Base-by-base conservation (phyloP, 2,329 filamentous ascomycete genomes). In the Ophiosphaerella herpotricha region DNA sequence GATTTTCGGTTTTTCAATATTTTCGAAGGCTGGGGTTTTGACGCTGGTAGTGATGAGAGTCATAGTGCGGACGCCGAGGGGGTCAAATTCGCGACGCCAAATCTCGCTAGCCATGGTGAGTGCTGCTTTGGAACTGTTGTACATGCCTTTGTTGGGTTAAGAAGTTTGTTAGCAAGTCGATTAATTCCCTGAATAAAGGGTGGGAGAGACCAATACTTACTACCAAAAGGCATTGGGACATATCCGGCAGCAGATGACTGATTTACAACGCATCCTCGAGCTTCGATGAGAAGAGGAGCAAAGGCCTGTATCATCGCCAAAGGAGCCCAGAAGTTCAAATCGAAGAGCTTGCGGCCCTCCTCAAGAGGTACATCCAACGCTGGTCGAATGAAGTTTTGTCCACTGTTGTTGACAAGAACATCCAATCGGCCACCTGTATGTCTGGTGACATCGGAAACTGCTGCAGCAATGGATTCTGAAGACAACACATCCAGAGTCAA, bases 371-470 rank as follows among this genome's bases (percentile, higher is more conserved):
- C 36, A 29, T 63, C 61, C 11, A 78, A 45, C 4, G 71, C 52
- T 1, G 76, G 77, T 48, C 63, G 63, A 8, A 64, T 54, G n/a
- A 65, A 66, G n/a, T 55, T 58, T 2, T 46, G 40, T 2, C 73
- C 77, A 11, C 77, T 74, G 46, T 80, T 80, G 60, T 79, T 79
- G 47, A 80, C 36, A 1, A 75, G 48, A 6, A 65, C 51, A 36
- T 64, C 57, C 1, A 64, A 46, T n/a, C 32, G 51, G 3, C 57
- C 53, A 13, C 48, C 43, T 7, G 53, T 57, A 6, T 18, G 14
- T 9, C 39, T 44, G 2, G 14, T 36, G 0, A 58, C 54, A 14
- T 16, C n/a, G 11, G 43, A 36, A 0, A 42, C 48, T 2, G 52
- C 52, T 11, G 44, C 37, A 11, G 32, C 32, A 26, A 64, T 56